Conservation (phyloP, 345 rosid genomes). For the Acer yangbiense region DNA sequence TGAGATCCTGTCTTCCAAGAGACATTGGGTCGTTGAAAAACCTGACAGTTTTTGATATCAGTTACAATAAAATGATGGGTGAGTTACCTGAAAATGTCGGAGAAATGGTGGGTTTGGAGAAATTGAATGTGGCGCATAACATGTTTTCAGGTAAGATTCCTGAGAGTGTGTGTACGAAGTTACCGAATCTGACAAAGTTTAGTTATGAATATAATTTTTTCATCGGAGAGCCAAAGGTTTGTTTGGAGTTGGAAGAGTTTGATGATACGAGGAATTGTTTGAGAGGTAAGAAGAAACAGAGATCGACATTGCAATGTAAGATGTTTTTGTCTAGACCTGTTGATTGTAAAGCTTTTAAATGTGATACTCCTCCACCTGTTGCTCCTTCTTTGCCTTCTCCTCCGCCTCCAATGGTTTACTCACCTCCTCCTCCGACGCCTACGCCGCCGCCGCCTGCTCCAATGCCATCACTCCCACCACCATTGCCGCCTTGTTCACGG, state of each 20-base stretch:
- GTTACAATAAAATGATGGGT: constrained; percentile 64
- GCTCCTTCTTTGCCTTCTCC: constrained; percentile 14
- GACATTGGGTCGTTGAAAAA: constrained; percentile 58
- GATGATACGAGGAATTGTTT: constrained; percentile 62
- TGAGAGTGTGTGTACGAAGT: constrained; percentile 42
- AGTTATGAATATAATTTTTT: constrained; percentile 59
- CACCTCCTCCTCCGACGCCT: constrained; percentile 4
- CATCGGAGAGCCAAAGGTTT: constrained; percentile 45
- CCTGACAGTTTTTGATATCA: constrained; percentile 63
- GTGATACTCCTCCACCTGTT: constrained; percentile 28
- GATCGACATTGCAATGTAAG: constrained; percentile 64
- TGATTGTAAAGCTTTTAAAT: constrained; percentile 51
- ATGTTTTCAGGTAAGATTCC: constrained; percentile 63
- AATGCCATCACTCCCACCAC: no score
- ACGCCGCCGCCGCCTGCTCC: neutral
- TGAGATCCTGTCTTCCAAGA: constrained; percentile 62
- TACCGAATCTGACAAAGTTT: constrained; percentile 60
- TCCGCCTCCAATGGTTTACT: neutral
- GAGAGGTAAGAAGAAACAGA: constrained; percentile 41
- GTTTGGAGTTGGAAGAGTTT: constrained; percentile 38
- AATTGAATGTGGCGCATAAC: constrained; percentile 60
- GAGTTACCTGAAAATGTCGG: constrained; percentile 54
- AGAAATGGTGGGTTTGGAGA: constrained; percentile 53
- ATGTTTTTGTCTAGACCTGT: constrained; percentile 50
- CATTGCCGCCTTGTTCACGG: constrained; percentile 13